These are phyloP conservation scores for Aristolochia contorta DNA, from an alignment of 164 flowering plant species.

Conservation along the genomic window DNA sequence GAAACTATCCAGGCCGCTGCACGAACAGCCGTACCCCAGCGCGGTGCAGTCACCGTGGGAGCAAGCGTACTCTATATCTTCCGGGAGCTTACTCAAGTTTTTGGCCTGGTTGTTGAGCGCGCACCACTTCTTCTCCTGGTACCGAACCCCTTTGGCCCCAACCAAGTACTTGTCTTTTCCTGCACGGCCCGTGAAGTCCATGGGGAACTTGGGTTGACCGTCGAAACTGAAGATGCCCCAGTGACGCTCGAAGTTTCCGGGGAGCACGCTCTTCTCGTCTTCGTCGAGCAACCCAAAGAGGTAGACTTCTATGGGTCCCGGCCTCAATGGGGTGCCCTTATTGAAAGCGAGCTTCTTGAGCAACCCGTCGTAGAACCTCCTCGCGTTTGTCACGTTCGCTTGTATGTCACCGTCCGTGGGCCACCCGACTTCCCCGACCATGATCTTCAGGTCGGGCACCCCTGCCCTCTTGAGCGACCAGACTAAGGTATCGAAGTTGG, in stretches of 20 bases:
- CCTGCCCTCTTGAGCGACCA: conserved; percentile 58
- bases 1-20: conserved; percentile 33
- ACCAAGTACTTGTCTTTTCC: conserved; percentile 40
- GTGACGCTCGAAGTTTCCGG: conserved; percentile 82
- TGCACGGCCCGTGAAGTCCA: conserved; percentile 59
- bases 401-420: conserved; percentile 71
- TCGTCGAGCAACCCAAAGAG: conserved; percentile 71
- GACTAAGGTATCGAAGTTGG: conserved; percentile 78
- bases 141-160: conserved; percentile 52
- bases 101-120: conserved; percentile 24
- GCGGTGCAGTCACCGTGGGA: conserved; percentile 57
- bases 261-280: conserved; percentile 68
- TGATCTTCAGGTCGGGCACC: conserved; percentile 38
- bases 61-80: conserved; percentile 58
- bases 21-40: conserved; percentile 55
- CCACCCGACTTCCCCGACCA: conserved; percentile 95
- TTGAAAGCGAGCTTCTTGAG: conserved; percentile 48
- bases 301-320: conserved; percentile 56
- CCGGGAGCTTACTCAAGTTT: conserved; percentile 17
- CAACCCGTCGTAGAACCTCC: conserved; percentile 65
- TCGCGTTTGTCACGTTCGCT: conserved; percentile 37
- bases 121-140: conserved; percentile 64
- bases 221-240: conserved; percentile 88
- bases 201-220: conserved; percentile 68
- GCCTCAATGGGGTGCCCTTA: conserved; percentile 71